Conservation (phyloP, 805 yeast species). For the Candida tallmaniae region DNA sequence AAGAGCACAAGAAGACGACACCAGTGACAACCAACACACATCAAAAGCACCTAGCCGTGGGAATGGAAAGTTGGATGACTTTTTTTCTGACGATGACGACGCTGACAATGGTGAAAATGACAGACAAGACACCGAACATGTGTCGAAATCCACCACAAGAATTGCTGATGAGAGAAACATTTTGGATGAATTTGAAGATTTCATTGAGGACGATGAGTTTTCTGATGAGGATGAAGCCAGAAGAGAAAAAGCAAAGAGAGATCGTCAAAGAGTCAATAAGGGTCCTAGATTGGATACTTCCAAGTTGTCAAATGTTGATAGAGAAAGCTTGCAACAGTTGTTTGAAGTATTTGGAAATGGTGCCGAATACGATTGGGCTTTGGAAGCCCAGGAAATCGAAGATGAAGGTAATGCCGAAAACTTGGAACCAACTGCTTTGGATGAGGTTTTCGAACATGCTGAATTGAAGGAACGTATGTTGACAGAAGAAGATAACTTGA, state of each 20-base stretch:
- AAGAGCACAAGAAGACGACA: constrained; percentile 48
- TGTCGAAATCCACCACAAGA: not conserved
- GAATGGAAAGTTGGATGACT: constrained; percentile 43
- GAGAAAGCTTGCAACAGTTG: constrained; percentile 88
- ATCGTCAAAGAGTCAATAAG: constrained; percentile 28
- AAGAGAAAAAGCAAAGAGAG: constrained; percentile 23
- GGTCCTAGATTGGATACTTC: constrained; percentile 51
- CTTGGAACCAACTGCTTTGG: constrained; percentile 57
- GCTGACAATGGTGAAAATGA: constrained; percentile 25
- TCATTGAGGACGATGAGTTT: constrained; percentile 95
- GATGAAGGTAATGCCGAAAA: constrained; percentile 52
- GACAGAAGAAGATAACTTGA: constrained; percentile 86
- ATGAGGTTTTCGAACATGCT: constrained; percentile 91
- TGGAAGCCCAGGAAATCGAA: constrained; percentile 77
- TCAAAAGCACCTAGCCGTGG: constrained; percentile 1
- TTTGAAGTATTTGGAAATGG: constrained; percentile 97
- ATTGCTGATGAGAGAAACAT: constrained; percentile 27
- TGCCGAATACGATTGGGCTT: constrained; percentile 96
- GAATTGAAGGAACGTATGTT: constrained; percentile 87
- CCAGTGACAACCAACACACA: constrained; percentile 18
- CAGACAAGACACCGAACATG: constrained; percentile 17
- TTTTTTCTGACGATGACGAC: constrained; percentile 57
- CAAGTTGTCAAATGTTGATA: constrained; percentile 63
- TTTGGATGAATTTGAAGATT: constrained; percentile 89
- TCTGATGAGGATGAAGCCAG: constrained; percentile 76